Evolutionary conservation across 371 early-diverging fungal genomes (phyloP).

Genomic region (Blastocladiella emersonii): DNA sequence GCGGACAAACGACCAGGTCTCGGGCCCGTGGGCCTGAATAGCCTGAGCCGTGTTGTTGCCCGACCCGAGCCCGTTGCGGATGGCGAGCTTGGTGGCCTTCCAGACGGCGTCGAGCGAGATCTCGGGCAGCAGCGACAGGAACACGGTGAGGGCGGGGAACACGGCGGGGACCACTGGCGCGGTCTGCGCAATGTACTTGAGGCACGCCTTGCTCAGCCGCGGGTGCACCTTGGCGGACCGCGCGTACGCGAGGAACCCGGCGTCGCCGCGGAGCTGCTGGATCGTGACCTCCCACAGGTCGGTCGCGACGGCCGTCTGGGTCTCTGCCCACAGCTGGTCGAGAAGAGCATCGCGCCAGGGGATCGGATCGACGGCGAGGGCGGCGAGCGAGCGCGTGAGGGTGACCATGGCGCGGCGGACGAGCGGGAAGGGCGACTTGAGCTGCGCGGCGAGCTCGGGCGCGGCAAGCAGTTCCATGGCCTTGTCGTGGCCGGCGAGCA

Average conservation of each 20-base stretch:
- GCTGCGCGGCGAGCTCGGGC: no score
- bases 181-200: not conserved
- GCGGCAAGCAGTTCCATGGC: no score
- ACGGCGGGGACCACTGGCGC: not conserved
- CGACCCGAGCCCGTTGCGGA: no score
- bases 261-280: not conserved
- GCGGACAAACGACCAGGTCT: not conserved
- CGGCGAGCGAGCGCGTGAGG: no score
- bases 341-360: no score
- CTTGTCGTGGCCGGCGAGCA: conserved; percentile 22
- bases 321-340: not conserved
- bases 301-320: not conserved
- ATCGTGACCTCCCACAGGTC: not conserved
- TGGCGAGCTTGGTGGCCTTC: not conserved
- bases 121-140: not conserved
- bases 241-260: not conserved
- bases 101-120: not conserved
- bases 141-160: not conserved
- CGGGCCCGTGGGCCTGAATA: not conserved
- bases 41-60: no score
- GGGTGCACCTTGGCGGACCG: not conserved
- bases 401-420: no score
- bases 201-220: not conserved
- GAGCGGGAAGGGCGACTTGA: no score
- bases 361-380: no score